Conservation (phyloP, 345 rosid species). For the Jatropha curcas region DNA sequence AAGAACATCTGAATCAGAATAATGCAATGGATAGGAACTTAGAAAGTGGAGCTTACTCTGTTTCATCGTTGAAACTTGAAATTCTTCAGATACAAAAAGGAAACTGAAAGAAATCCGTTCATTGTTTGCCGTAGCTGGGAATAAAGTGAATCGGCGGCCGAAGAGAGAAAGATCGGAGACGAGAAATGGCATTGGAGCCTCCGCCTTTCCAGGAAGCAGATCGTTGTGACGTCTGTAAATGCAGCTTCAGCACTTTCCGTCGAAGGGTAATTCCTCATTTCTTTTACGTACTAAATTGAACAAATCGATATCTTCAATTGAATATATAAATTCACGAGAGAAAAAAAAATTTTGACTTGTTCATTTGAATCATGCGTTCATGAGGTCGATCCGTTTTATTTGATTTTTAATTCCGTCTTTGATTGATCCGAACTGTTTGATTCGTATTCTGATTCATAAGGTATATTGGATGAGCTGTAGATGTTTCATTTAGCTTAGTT, state of each 20-base stretch:
- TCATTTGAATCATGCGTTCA: too few species aligned
- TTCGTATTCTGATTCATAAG: not conserved
- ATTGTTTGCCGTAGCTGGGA: not conserved
- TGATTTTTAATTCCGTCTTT: too few species aligned
- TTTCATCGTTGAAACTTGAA: not conserved
- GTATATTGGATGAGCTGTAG: not conserved
- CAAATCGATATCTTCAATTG: not conserved
- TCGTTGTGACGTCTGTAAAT: slow-evolving; percentile 73
- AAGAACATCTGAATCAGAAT: not conserved
- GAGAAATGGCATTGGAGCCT: slow-evolving; percentile 56
- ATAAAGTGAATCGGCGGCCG: slow-evolving; percentile 4
- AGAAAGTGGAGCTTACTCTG: not conserved
- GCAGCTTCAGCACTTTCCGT: slow-evolving; percentile 76
- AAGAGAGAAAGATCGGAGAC: slow-evolving; percentile 2
- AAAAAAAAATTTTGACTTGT: too few species aligned
- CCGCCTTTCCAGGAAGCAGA: slow-evolving; percentile 69
- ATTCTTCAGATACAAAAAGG: not conserved
- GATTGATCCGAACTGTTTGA: not conserved
- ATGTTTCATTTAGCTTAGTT: not conserved
- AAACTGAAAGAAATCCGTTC: not conserved
- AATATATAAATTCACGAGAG: too few species aligned
- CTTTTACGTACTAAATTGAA: not conserved
- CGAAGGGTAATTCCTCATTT: slow-evolving; percentile 49
- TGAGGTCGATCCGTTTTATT: not conserved
- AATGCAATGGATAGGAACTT: too few species aligned